Percentiles rank a stretch among this genome's conserved stretches.
These are phyloP conservation scores for Penicillium concentricum DNA, from an alignment of 2,329 filamentous ascomycete genomes.

Conservation along the genomic window DNA sequence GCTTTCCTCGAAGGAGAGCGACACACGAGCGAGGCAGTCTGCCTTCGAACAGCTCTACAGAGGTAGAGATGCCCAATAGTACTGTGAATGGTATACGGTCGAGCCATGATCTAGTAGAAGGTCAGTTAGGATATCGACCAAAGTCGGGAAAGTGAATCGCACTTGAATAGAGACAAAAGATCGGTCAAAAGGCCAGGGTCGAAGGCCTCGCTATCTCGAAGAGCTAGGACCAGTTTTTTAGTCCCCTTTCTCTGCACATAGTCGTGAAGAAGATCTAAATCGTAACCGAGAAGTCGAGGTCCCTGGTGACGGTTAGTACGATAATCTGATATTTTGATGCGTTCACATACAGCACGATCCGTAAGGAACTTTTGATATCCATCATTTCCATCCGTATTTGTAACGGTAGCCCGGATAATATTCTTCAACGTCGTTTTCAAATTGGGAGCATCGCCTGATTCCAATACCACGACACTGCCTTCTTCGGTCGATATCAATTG, in stretches of 20 bases:
- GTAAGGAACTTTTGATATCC: slow-evolving; percentile 41
- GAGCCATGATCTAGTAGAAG: slow-evolving; percentile 53
- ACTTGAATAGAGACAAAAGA: slow-evolving; percentile 49
- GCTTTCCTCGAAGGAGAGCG: slow-evolving; percentile 52
- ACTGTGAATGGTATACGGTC: slow-evolving; percentile 61
- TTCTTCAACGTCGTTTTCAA: slow-evolving; percentile 48
- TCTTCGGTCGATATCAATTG: slow-evolving; percentile 31
- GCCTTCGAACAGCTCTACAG: slow-evolving; percentile 60
- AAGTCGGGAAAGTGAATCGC: slow-evolving; percentile 14
- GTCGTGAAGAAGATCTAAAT: slow-evolving; percentile 47
- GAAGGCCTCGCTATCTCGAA: slow-evolving; percentile 50
- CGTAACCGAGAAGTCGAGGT: slow-evolving; percentile 45
- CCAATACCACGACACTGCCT: slow-evolving; percentile 42
- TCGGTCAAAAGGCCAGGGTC: slow-evolving; percentile 46
- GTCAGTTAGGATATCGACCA: slow-evolving; percentile 21
- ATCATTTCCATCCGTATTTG: slow-evolving; percentile 39
- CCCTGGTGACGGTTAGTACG: slow-evolving; percentile 30
- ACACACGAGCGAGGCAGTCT: slow-evolving; percentile 55
- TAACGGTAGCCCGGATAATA: slow-evolving; percentile 44
- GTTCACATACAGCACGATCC: slow-evolving; percentile 37
- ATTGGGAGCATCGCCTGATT: slow-evolving; percentile 47
- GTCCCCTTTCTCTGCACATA: slow-evolving; percentile 40
- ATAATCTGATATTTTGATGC: neutral
- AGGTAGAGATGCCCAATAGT: slow-evolving; percentile 62
- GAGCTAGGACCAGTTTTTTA: slow-evolving; percentile 43